A percentile compares a stretch with the other conserved stretches of the same genome.
These are phyloP conservation scores for Vanderwaltozyma verrucispora DNA, from an alignment of 805 yeast species.

Conservation along the genomic window DNA sequence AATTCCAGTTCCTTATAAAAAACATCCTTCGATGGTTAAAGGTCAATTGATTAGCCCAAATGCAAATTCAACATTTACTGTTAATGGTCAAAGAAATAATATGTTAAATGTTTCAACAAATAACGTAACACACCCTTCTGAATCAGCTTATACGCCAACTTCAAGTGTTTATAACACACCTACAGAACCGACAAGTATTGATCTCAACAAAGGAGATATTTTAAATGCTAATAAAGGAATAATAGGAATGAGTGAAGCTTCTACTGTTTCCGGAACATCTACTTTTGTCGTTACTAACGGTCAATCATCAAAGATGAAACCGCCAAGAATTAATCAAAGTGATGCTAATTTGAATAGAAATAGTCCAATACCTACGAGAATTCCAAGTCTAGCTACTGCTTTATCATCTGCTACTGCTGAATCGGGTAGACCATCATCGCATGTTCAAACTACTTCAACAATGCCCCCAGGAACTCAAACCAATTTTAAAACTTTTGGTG, in stretches of 20 bases:
- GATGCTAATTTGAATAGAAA: neutral
- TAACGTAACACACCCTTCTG: neutral
- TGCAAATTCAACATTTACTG: slow-evolving; percentile 1
- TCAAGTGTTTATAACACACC: slow-evolving; percentile 3
- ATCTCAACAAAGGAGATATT: neutral
- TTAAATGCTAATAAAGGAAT: too few species aligned
- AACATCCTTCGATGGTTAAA: slow-evolving; percentile 51
- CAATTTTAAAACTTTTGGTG: slow-evolving; percentile 59
- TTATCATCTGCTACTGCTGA: slow-evolving; percentile 13
- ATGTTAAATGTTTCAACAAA: neutral
- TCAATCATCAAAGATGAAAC: neutral
- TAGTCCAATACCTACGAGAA: slow-evolving; percentile 4
- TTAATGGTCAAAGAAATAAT: neutral
- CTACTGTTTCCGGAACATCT: neutral
- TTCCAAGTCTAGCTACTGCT: slow-evolving; percentile 22
- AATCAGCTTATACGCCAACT: neutral
- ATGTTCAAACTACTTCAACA: slow-evolving; percentile 21
- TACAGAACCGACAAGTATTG: neutral
- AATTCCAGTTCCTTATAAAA: slow-evolving; percentile 59
- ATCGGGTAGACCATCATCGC: slow-evolving; percentile 25
- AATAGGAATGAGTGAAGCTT: neutral
- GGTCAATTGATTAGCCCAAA: neutral
- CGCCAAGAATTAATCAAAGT: neutral
- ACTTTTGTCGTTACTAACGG: too few species aligned
- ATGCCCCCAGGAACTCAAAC: slow-evolving; percentile 31